Percentiles rank a stretch among this genome's conserved stretches.
phyloP scores from a whole-genome alignment of 768 basidiomycete genomes.

The Termitomyces sp. region DNA sequence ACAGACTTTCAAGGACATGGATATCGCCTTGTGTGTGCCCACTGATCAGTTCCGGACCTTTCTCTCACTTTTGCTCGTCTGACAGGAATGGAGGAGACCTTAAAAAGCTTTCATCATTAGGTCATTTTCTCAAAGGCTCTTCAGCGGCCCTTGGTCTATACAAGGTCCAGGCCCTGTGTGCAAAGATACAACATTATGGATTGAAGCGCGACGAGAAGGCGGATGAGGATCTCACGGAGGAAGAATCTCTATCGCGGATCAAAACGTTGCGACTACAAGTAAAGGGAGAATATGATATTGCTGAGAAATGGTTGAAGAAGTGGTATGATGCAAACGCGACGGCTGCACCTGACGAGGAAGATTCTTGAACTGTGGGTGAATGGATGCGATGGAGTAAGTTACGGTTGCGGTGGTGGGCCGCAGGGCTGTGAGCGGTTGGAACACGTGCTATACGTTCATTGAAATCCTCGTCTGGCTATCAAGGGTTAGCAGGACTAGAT shows the following conservation, averaged over 20 bases:
- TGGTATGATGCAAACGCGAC: conserved; percentile 28
- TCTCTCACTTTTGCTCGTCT: conserved; percentile 1
- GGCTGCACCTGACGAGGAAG: not conserved
- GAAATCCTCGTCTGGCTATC: not conserved
- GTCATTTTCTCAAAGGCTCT: conserved; percentile 97
- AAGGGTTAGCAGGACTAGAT: not conserved
- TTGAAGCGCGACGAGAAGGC: conserved; percentile 56
- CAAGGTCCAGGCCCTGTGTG: conserved; percentile 82
- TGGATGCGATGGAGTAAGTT: not conserved
- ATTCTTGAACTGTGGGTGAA: not conserved
- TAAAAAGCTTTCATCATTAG: conserved; percentile 61
- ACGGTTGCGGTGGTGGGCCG: not conserved
- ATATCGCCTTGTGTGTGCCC: conserved; percentile 66
- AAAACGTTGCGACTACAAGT: conserved; percentile 50
- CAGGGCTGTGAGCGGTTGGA: not conserved
- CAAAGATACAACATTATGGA: conserved; percentile 88
- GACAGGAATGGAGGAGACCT: conserved; percentile 59
- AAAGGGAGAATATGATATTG: conserved; percentile 64
- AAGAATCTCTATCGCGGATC: conserved; percentile 60
- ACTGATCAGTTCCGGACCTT: not conserved
- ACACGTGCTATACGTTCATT: not conserved
- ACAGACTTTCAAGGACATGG: conserved; percentile 75
- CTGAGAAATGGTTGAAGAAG: conserved; percentile 63
- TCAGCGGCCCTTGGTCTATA: conserved; percentile 88
- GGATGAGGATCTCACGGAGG: conserved; percentile 33